Evolutionary conservation across 2,329 filamentous ascomycete genomes (phyloP), one percentile per base, ranked within the genome.

Genomic region (Beauveria rudraprayagi): DNA sequence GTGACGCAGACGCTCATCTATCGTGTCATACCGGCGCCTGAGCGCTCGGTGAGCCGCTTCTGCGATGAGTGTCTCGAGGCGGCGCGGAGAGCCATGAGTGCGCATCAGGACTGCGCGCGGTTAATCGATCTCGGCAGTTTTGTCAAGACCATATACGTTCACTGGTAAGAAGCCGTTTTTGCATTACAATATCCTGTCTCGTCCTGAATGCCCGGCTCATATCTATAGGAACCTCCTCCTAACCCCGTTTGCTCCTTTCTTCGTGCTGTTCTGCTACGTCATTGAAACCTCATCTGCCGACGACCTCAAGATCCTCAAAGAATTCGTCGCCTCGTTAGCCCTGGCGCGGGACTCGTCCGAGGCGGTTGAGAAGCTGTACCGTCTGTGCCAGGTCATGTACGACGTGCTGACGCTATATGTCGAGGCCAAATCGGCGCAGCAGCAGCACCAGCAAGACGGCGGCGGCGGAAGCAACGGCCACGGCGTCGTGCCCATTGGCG

Each of bases 371-470:
- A 85, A 84, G 66, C 75, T 89, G 14, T 81, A 85, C 66, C 80
- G 79, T n/a, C 77, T 89, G 30, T 87, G 83, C 65, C 78, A 80
- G 41, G 78, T 88, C 28, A 83, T 89, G 69, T 78, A 79, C 63
- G 82, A 82, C 60, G 83, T 88, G 6, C 84, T 85, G 7, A 76
- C 76, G 50, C 72, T 87, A 4, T 89, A 88, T 65, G 76, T 87
- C 6, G 81, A 87, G 66, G 81, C 84, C 28, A 86, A 85, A 67
- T 73, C 75, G 19, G 73, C 76, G 65, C 78, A 82, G 54, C 73
- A 75, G 55, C 72, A 77, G 41, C 75, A 79, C 63, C 72, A 78
- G 48, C 34, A 37, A 37, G 34, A 16, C 14, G 73, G 73, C 26
- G 73, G 73, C 26, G 26, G n/a, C 26, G 28, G 16, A n/a, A n/a